Evolutionary conservation across 163 green algal species (phyloP), one percentile per base, ranked within the genome.

Genomic region (Chlorella variabilis): DNA sequence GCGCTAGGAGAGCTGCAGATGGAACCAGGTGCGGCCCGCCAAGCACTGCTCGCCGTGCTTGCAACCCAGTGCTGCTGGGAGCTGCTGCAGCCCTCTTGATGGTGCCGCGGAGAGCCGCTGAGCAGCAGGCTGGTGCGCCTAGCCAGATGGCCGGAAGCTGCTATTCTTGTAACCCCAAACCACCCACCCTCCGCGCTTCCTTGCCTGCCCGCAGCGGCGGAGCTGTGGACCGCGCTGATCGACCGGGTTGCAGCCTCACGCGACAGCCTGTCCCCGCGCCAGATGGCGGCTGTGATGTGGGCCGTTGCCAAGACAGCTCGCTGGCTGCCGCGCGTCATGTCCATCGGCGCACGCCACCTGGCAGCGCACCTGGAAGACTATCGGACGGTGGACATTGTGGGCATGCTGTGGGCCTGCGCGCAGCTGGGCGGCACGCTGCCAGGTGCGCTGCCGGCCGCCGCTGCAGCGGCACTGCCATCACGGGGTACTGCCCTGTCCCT

Each of bases 1-100:
- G 75, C 75, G 3, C 59, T 81, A 8, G 75, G 59, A 0, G 41
- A 81, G 39, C 41, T 81, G 58, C 18, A 49, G 29, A 81, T 81
- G 75, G 39, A 71, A 11, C 34, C 63, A 4, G 59, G 75, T 81
- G 75, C 48, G 75, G 31, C 20, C 2, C 9, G 11, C 6, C 7
- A 2, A 38, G 15, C 39, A 27, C 34, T 48, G 34, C 63, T 51
- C 33, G 33, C 34, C 18, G 45, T 54, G 45, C 45, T n/a, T n/a
- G n/a, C n/a, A n/a, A n/a, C n/a, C n/a, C n/a, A n/a, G n/a, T n/a
- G n/a, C n/a, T n/a, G n/a, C n/a, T n/a, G n/a, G n/a, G n/a, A n/a
- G n/a, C n/a, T n/a, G n/a, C n/a, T n/a, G n/a, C n/a, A n/a, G n/a
- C n/a, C n/a, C n/a, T n/a, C n/a, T n/a, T n/a, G n/a, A n/a, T n/a